These are phyloP conservation scores for Exophiala lecanii-corni DNA, from an alignment of 2,329 filamentous ascomycete species.

Conservation along the genomic window DNA sequence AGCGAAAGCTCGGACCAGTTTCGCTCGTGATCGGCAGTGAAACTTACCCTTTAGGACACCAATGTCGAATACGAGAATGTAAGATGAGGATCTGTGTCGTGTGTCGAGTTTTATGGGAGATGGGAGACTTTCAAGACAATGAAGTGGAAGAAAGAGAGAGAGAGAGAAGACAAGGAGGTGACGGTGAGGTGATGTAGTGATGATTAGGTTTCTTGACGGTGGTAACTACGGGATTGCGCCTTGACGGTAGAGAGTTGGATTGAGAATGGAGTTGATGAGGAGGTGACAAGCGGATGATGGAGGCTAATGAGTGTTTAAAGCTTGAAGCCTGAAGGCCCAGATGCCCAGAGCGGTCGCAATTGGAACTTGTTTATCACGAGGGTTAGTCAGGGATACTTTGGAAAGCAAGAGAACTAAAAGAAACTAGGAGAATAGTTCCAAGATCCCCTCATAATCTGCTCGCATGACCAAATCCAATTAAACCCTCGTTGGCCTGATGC, in stretches of 20 bases:
- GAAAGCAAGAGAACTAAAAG: neutral
- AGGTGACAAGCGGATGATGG: neutral
- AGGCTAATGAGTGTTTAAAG: conserved; percentile 3
- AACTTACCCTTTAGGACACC: too few species aligned
- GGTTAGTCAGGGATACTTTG: conserved; percentile 2
- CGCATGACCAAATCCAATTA: conserved; percentile 17
- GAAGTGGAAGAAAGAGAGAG: neutral
- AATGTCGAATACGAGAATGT: too few species aligned
- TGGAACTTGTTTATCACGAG: neutral
- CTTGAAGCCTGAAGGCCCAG: too few species aligned
- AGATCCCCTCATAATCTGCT: too few species aligned
- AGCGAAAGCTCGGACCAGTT: conserved; percentile 23
- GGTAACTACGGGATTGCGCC: neutral
- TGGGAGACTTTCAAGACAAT: too few species aligned
- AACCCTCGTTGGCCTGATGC: neutral
- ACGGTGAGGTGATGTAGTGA: conserved; percentile 6
- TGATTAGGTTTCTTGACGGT: conserved; percentile 15
- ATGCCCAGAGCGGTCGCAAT: too few species aligned
- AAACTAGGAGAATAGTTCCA: neutral
- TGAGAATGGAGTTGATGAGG: conserved; percentile 2
- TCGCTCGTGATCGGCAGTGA: neutral
- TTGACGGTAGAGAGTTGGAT: conserved; percentile 9
- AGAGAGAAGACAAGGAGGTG: conserved; percentile 1
- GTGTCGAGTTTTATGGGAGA: too few species aligned
- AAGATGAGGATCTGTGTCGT: too few species aligned